Base-by-base conservation (phyloP, 345 rosid species). In the Hirschfeldia incana region DNA sequence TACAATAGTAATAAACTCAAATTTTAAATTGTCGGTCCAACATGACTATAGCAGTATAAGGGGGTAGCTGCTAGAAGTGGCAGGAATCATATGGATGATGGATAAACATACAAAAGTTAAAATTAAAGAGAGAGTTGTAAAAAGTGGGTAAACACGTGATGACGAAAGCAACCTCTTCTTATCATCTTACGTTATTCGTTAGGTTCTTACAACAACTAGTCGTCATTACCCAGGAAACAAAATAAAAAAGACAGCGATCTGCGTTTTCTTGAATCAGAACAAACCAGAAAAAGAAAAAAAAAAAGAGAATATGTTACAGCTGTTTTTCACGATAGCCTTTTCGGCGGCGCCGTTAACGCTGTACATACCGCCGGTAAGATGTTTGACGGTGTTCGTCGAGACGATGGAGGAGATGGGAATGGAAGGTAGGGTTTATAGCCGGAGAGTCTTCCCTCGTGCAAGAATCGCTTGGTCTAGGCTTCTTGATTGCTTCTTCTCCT, bases 311-410 rank as follows among this genome's bases (percentile, higher is more conserved):
- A 85, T 89, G 92, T 30, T 94, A 84, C 94, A 90, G 87, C 51
- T 94, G 77, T 85, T 94, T 63, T 89, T 87, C 80, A 89, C 97
- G 57, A 80, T 94, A 68, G 97, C 93, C 9, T 92, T 94, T 81
- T 92, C 98, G 30, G 98, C 97, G 9, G 87, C 83, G 76, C 98
- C 98, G 39, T 83, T 94, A 87, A 91, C 89, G 29, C 84, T 94
- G 63, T 94, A 92, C 57, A 73, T 92, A 76, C 98, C 97, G 13
- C 98, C 97, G 12, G 5, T 92, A 13, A 89, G 98, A 81, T 90
- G 88, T 90, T 83, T 94, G 82, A 94, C 84, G 76, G 83, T 78
- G 44, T 94, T 94, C 55, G 93, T 91, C 3, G 89, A 84, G 77
- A 83, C 91, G 72, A 86, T 92, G 92, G 97, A 91, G 76, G 90